Base-by-base conservation (phyloP, 495 filamentous ascomycete genomes). In the Lineolata rhizophorae region DNA sequence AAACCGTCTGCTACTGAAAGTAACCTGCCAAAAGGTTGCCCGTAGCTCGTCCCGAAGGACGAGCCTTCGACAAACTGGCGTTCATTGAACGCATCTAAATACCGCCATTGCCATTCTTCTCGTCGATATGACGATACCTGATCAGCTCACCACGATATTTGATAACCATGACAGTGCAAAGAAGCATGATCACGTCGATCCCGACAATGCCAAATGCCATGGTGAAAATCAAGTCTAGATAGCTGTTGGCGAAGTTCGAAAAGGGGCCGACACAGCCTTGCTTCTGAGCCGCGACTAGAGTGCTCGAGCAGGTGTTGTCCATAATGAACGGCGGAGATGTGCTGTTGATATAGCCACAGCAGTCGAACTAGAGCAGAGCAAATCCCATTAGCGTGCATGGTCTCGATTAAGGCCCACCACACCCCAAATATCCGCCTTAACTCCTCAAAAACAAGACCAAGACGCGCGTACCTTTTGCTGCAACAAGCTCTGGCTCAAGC, bases 201-300 rank as follows among this genome's bases (percentile, higher is more conserved):
- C 62, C 75, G 30, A 80, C 75, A 49, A 80, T 67, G 40, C 76
- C 75, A 43, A 81, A 81, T 24, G 70, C 55, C 20, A 65, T 70
- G 10, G 76, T 80, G 51, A 82, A 82, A 49, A 82, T 65, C 40
- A 68, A 47, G 49, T 75, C 69, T 26, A 80, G 48, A 45, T 70
- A 76, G 32, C 57, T 56, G 51, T 78, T 77, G 20, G 70, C 64
- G 40, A 67, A 78, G 21, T 45, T 56, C 18, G 59, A 60, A 42
- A 80, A 69, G 3, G 68, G 61, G 3, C 57, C 49, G 8, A 73
- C 56, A 43, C 76, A 82, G 2, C 72, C 71, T 29, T 58, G 55
- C 51, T 67, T 66, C 6, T 69, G 49, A n/a, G 71, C 67, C 4
- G 76, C 76, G 20, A 64, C 56, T 15, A 70, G 60, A 8, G 65